Evolutionary conservation across 345 rosid genomes (phyloP), one percentile per base, ranked within the genome.

Genomic region (Raphanus sativus): DNA sequence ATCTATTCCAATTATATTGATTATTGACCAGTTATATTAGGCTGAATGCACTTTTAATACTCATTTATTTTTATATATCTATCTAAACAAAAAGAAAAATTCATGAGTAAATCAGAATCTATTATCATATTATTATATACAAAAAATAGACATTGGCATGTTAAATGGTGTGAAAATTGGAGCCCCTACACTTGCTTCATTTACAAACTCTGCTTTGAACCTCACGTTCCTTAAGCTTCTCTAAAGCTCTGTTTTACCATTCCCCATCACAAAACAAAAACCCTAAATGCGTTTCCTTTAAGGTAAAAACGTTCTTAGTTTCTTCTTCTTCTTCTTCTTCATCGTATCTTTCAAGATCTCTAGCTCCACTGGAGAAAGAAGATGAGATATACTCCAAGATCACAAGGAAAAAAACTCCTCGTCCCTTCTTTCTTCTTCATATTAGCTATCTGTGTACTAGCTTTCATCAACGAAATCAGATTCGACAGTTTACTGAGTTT

Each of bases 401-500:
- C 80, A 2, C 62, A 81, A 33, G 69, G 75, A 0, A 77, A 66
- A 15, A 78, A 80, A n/a, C 82, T 86, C 79, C 77, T 88, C 5
- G 56, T 89, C 76, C 74, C 79, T 8, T 88, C 91, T 76, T 59
- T 91, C 75, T 67, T 82, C 83, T 89, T 86, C 86, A 86, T 91
- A 81, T 29, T 88, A n/a, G 83, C 87, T 75, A 86, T 91, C 2
- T 89, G 97, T 54, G 54, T 84, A n/a, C 60, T 91, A 64, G 90
- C 89, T 76, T 86, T 85, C 55, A 69, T 88, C 82, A 88, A 86
- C 62, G 86, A 89, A 64, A 4, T 88, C 28, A 80, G 89, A 34
- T 85, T 86, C 67, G 90, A 80, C 2, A 76, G 75, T 58, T 65
- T 94, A 0, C 24, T 85, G 13, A 85, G 76, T 66, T 83, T 89